A percentile compares a stretch with the other conserved stretches of the same genome.
phyloP scores from a whole-genome alignment of 306 rosid genomes.

The Quercus rubra region DNA sequence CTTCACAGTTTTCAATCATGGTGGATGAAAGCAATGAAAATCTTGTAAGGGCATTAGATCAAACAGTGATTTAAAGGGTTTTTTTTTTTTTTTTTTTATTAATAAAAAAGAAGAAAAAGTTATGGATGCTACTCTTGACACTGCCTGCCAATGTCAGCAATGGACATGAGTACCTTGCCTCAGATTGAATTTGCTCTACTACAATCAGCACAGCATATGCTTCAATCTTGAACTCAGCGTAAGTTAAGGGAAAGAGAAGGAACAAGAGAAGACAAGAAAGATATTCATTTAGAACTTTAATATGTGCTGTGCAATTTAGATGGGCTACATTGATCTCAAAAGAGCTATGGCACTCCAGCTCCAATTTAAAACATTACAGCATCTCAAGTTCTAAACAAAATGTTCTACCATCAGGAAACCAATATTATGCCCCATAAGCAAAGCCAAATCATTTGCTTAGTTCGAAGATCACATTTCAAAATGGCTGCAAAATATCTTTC shows the following conservation, averaged over 20 bases:
- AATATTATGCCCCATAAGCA: background rate
- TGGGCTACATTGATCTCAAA: slow-evolving; percentile 10
- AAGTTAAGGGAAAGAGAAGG: background rate
- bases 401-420: slow-evolving; percentile 19
- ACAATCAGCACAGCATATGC: background rate
- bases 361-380: slow-evolving; percentile 12
- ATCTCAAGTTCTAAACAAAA: slow-evolving; percentile 22
- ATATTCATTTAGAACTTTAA: background rate
- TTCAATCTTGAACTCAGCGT: background rate
- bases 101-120: no score
- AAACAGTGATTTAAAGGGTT: background rate
- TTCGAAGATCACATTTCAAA: slow-evolving; percentile 6
- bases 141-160: background rate
- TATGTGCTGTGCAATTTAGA: background rate
- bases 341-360: slow-evolving; percentile 5
- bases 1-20: no score
- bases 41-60: background rate
- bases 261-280: background rate
- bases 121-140: background rate
- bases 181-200: background rate
- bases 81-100: no score
- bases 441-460: slow-evolving; percentile 6
- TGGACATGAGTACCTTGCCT: background rate
- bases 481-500: slow-evolving; percentile 14
- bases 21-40: background rate